Evolutionary conservation across 2,329 filamentous ascomycete genomes (phyloP).

Genomic region (Podosphaera aphanis): DNA sequence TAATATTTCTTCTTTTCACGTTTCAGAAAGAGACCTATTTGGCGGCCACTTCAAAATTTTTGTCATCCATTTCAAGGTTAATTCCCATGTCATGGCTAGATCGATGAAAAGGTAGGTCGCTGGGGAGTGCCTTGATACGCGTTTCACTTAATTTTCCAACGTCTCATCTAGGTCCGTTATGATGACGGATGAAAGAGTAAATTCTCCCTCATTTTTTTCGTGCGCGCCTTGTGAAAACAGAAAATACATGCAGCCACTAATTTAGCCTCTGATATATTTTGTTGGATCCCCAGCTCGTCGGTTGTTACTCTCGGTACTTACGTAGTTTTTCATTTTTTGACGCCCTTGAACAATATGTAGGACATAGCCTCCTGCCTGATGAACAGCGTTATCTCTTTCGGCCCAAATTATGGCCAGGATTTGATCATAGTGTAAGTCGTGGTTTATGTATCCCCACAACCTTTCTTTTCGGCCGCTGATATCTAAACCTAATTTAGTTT

Average conservation of each 20-base stretch:
- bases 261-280: neutral
- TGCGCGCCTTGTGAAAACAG: neutral
- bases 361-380: neutral
- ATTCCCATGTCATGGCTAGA: no score
- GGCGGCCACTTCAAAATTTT: no score
- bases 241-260: neutral
- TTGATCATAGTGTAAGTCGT: neutral
- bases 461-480: no score
- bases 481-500: no score
- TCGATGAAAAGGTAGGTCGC: neutral
- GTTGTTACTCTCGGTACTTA: neutral
- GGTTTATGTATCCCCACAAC: no score
- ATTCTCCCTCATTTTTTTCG: no score
- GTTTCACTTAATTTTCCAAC: neutral
- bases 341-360: neutral
- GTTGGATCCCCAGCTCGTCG: neutral
- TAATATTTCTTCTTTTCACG: no score
- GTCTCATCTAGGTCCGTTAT: neutral
- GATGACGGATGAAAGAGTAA: neutral
- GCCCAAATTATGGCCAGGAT: neutral
- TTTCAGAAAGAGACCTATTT: no score
- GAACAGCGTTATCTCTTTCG: no score
- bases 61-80: no score
- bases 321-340: neutral
- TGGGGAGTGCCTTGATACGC: no score